Evolutionary conservation across 306 rosid species (phyloP).

Genomic region (Herpetospermum pedunculosum): DNA sequence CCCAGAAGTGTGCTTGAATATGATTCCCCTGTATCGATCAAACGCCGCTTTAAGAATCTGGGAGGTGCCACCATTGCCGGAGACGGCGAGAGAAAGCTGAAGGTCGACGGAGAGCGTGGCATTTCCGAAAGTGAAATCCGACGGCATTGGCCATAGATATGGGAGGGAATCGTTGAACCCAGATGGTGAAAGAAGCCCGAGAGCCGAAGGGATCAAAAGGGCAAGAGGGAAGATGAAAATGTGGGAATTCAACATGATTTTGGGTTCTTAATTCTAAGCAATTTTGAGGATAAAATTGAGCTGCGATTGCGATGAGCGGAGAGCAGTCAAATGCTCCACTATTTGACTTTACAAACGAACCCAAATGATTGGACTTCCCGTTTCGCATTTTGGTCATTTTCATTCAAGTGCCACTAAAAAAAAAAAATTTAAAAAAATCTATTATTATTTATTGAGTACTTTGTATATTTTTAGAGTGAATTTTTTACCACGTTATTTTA

Average conservation of each 20-base stretch:
- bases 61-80: constrained; percentile 38
- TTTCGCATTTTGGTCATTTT: too few relatives aligned
- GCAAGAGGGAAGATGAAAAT: constrained; percentile 13
- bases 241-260: background rate
- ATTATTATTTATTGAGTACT: too few relatives aligned
- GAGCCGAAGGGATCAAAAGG: constrained; percentile 14
- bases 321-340: background rate
- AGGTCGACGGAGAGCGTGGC: constrained; percentile 65
- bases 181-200: constrained; percentile 5
- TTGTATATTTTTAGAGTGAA: too few relatives aligned
- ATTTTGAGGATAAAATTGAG: background rate
- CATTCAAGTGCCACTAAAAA: too few relatives aligned
- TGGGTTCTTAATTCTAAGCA: background rate
- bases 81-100: constrained; percentile 31
- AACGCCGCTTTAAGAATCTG: constrained; percentile 40
- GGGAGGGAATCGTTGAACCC: constrained; percentile 31
- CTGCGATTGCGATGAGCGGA: background rate
- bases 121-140: constrained; percentile 46
- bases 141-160: constrained; percentile 80
- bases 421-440: too few relatives aligned
- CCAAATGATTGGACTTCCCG: background rate
- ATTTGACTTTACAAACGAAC: background rate
- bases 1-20: constrained; percentile 41
- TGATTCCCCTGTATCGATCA: constrained; percentile 56
- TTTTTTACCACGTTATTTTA: too few relatives aligned